Evolutionary conservation across 352 stramenopile genomes (phyloP).

Genomic region (Hyphochytrium catenoides): DNA sequence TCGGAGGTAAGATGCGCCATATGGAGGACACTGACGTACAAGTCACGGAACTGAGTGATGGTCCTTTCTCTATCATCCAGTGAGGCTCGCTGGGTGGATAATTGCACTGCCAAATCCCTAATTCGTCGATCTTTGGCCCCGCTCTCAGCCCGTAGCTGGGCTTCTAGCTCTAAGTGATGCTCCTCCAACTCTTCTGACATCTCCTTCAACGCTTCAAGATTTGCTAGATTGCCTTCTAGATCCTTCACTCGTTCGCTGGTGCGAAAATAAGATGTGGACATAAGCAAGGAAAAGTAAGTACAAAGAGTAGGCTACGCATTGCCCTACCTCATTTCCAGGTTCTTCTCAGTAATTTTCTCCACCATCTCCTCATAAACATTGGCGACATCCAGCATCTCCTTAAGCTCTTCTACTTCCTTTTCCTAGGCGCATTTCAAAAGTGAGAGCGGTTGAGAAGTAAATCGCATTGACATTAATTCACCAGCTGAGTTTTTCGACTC

Average conservation of each 20-base stretch:
- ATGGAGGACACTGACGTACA: too few species aligned
- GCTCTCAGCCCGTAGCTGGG: slow-evolving; percentile 38
- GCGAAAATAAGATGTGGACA: too few species aligned
- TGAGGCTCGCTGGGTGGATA: slow-evolving; percentile 22
- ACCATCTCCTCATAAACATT: slow-evolving; percentile 66
- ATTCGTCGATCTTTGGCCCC: slow-evolving; percentile 22
- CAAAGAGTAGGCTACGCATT: too few species aligned
- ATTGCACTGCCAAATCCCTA: slow-evolving; percentile 26
- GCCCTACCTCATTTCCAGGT: slow-evolving; percentile 45
- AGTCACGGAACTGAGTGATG: slow-evolving; percentile 45
- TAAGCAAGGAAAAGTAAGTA: too few species aligned
- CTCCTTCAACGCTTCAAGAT: slow-evolving; percentile 45
- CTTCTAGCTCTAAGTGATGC: slow-evolving; percentile 51
- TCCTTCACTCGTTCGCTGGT: slow-evolving; percentile 51
- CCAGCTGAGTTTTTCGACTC: too few species aligned
- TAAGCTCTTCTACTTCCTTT: slow-evolving; percentile 45
- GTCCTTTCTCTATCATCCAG: slow-evolving; percentile 50
- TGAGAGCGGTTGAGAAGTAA: too few species aligned
- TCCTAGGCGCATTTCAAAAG: too few species aligned
- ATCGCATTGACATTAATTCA: too few species aligned
- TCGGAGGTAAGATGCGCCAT: too few species aligned
- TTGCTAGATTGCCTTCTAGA: slow-evolving; percentile 31
- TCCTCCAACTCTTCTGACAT: slow-evolving; percentile 66
- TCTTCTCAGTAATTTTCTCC: slow-evolving; percentile 61
- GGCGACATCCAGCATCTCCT: slow-evolving; percentile 52